These are phyloP conservation scores for Toxoplasma gondii DNA, from an alignment of 169 alveolate genomes.

Conservation along the genomic window DNA sequence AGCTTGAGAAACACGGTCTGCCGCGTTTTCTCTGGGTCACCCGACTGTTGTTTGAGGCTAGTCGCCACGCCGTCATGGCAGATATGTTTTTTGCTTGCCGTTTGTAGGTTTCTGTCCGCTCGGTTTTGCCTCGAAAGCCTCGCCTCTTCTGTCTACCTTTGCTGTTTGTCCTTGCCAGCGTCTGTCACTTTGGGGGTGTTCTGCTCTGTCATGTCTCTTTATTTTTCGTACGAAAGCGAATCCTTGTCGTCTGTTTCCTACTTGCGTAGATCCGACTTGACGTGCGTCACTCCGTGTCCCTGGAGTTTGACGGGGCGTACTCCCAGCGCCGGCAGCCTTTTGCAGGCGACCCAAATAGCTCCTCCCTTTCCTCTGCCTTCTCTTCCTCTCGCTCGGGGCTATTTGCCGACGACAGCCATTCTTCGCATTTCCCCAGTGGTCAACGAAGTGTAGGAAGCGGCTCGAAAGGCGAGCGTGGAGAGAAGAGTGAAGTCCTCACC, in stretches of 20 bases:
- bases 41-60: too few species aligned
- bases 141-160: too few species aligned
- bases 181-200: background rate
- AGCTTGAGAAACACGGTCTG: too few species aligned
- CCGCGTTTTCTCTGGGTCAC: too few species aligned
- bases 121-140: too few species aligned
- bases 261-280: background rate
- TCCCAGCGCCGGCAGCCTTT: slow-evolving; percentile 6
- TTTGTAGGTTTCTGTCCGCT: too few species aligned
- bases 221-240: too few species aligned
- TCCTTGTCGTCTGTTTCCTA: too few species aligned
- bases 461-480: background rate
- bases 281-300: slow-evolving; percentile 31
- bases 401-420: background rate
- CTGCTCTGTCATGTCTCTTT: background rate
- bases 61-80: too few species aligned
- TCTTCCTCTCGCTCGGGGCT: background rate
- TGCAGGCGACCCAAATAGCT: background rate
- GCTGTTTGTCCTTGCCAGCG: background rate
- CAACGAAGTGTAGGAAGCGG: background rate
- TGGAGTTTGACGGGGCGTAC: slow-evolving; percentile 24
- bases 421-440: background rate
- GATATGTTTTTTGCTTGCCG: too few species aligned
- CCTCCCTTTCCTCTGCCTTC: background rate
- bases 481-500: background rate